Evolutionary conservation across 108 stramenopile genomes (phyloP).

Genomic region (Fistulifera pelliculosa): DNA sequence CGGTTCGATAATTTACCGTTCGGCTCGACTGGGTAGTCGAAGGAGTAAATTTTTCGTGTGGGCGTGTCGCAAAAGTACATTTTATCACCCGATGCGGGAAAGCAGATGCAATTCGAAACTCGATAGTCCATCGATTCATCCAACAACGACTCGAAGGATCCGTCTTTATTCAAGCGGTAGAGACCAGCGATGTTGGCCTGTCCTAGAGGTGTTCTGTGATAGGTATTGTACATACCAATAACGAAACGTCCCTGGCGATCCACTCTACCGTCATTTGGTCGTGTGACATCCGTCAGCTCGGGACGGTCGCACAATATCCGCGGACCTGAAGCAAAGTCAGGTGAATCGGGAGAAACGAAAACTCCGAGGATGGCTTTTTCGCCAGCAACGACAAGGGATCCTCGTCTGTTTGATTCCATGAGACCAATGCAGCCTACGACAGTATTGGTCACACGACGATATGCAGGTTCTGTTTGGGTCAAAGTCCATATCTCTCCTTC

Average conservation of each 20-base stretch:
- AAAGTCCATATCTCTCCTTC: slow-evolving; percentile 65
- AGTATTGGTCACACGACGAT: slow-evolving; percentile 39
- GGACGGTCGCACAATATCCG: slow-evolving; percentile 42
- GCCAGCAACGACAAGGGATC: slow-evolving; percentile 23
- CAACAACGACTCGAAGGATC: slow-evolving; percentile 29
- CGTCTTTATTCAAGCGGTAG: slow-evolving; percentile 24
- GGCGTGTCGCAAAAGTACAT: slow-evolving; percentile 30
- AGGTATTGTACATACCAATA: slow-evolving; percentile 69
- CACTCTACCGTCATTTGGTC: slow-evolving; percentile 68
- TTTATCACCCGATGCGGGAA: slow-evolving; percentile 20
- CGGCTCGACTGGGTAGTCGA: slow-evolving; percentile 37
- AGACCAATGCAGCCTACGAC: slow-evolving; percentile 45
- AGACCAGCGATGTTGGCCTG: slow-evolving; percentile 41
- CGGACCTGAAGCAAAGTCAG: slow-evolving; percentile 24
- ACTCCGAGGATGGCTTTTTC: slow-evolving; percentile 41
- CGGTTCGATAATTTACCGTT: slow-evolving; percentile 29
- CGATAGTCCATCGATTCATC: slow-evolving; percentile 20
- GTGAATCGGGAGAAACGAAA: slow-evolving; percentile 13
- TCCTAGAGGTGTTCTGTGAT: slow-evolving; percentile 50
- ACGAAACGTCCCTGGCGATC: slow-evolving; percentile 56
- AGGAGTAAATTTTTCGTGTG: slow-evolving; percentile 51
- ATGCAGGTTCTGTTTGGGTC: slow-evolving; percentile 40
- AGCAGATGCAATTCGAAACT: slow-evolving; percentile 63
- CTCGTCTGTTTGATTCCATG: slow-evolving; percentile 8
- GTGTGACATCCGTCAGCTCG: slow-evolving; percentile 31